These are phyloP conservation scores for Tolypocladium guangdongense DNA, from an alignment of 2,329 filamentous ascomycete genomes.

Conservation along the genomic window DNA sequence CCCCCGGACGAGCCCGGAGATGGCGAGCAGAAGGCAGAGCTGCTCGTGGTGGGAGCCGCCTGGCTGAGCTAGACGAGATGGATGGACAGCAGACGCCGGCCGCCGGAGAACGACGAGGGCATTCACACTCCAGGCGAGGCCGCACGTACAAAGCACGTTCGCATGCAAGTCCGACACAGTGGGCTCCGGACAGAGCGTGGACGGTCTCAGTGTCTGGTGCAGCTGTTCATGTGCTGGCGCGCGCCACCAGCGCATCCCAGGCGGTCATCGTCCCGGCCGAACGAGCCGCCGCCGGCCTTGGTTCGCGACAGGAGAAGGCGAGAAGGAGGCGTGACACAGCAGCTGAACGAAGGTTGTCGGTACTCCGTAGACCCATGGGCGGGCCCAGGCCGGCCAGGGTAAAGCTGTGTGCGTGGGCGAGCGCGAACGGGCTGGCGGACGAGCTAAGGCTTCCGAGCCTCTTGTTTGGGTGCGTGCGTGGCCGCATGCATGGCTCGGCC, in stretches of 20 bases:
- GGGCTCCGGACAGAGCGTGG: background rate
- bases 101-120: background rate
- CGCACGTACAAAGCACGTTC: background rate
- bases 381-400: background rate
- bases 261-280: background rate
- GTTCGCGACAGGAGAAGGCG: background rate
- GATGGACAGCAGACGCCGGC: background rate
- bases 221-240: background rate
- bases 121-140: background rate
- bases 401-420: background rate
- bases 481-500: background rate
- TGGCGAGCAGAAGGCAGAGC: background rate
- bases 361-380: background rate
- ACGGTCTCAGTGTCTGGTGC: background rate
- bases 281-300: background rate
- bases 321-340: background rate
- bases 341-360: background rate
- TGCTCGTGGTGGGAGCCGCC: background rate
- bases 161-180: conserved; percentile 1
- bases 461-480: background rate
- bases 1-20: background rate
- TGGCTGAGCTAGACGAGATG: background rate
- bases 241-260: background rate
- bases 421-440: background rate
- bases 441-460: background rate